Evolutionary conservation across 169 alveolate genomes (phyloP), one percentile per base, ranked within the genome.

Genomic region (Nephromyces sp.): DNA sequence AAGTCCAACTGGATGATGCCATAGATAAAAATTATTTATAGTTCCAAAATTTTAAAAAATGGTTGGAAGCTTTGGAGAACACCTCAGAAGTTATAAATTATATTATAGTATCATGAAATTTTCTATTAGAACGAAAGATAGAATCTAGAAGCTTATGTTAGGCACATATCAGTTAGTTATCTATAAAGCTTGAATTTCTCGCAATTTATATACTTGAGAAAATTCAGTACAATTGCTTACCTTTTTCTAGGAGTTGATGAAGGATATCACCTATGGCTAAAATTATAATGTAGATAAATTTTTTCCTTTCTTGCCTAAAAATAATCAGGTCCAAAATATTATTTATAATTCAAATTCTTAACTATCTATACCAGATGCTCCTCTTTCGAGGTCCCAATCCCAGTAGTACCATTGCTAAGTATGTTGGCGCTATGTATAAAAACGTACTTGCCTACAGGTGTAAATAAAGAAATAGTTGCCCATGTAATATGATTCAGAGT

Each of bases 231-330:
- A n/a, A n/a, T n/a, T 28, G 21, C 77, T n/a, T 1, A 75, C 81
- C 75, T 27, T 75, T 75, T 25, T 75, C 81, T 22, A 67, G 5
- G 0, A 67, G 25, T 4, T 75, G 81, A n/a, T 75, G 81, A 4
- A 66, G 52, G 35, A 75, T 6, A 28, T 75, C 81, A 32, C 25
- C 6, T 8, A 43, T 33, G 32, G 71, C 35, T 35, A 75, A n/a
- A 22, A 8, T 32, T 27, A 43, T 4, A n/a, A 72, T 75, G n/a
- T 52, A 24, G 21, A 35, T 6, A 74, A 74, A 75, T 6, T 75
- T 70, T 24, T 24, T 3, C 6, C 8, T 5, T 6, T 25, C 57
- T n/a, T 43, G 15, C 57, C 57, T 3, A 24, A 24, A 32, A 67
- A 6, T 22, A 6, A 1, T 6, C 31, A 62, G 68, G 32, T 22